phyloP scores from a whole-genome alignment of 2,329 filamentous ascomycete genomes.

The Hymenoscyphus fructigenus region DNA sequence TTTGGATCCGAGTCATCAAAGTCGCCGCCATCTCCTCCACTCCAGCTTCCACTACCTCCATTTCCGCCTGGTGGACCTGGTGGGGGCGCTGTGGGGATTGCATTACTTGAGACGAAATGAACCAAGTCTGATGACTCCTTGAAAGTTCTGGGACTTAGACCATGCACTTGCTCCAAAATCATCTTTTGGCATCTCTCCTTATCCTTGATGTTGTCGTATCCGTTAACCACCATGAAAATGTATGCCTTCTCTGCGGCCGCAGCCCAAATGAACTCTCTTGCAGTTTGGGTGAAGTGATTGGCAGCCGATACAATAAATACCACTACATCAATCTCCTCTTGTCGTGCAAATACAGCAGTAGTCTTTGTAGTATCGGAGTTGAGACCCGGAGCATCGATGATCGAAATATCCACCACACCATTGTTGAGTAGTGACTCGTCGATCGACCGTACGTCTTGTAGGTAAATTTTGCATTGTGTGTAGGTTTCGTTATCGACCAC shows the following conservation, averaged over 20 bases:
- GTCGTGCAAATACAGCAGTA: slow-evolving; percentile 92
- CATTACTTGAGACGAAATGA: slow-evolving; percentile 97
- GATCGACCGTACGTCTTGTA: slow-evolving; percentile 83
- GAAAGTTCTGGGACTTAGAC: slow-evolving; percentile 86
- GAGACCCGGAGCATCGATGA: slow-evolving; percentile 93
- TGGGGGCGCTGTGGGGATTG: slow-evolving; percentile 71
- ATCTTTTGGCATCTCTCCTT: slow-evolving; percentile 88
- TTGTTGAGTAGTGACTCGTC: slow-evolving; percentile 96
- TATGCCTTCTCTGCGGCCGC: slow-evolving; percentile 97
- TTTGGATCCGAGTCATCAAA: slow-evolving; percentile 48
- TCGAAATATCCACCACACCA: slow-evolving; percentile 93
- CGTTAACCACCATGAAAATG: slow-evolving; percentile 98
- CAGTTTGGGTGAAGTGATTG: slow-evolving; percentile 96
- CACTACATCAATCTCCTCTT: slow-evolving; percentile 98
- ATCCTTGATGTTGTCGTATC: slow-evolving; percentile 90
- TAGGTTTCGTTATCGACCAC: slow-evolving; percentile 87
- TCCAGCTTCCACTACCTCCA: slow-evolving; percentile 51
- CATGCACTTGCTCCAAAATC: slow-evolving; percentile 85
- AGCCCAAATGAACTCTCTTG: slow-evolving; percentile 96
- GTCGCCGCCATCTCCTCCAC: slow-evolving; percentile 54
- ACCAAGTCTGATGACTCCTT: slow-evolving; percentile 92
- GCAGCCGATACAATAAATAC: slow-evolving; percentile 97
- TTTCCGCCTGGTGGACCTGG: slow-evolving; percentile 54
- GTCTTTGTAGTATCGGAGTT: slow-evolving; percentile 97
- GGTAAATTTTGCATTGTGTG: slow-evolving; percentile 94